Evolutionary conservation across 2,329 filamentous ascomycete genomes (phyloP).

Genomic region (Colletotrichum nymphaeae): DNA sequence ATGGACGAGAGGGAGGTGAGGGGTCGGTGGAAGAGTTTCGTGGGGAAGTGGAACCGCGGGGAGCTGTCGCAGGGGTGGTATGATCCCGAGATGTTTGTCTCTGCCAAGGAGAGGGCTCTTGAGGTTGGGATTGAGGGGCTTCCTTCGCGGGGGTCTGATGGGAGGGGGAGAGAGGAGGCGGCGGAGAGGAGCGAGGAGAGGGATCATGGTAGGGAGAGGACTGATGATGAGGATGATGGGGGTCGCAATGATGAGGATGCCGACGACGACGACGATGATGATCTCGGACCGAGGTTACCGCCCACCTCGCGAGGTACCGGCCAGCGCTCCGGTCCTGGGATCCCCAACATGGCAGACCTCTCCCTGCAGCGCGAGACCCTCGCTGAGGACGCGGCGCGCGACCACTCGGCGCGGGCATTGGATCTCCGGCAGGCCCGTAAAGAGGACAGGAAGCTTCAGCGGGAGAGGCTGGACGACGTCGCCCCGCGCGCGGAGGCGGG

Average conservation of each 20-base stretch:
- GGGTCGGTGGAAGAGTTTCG: conserved; percentile 94
- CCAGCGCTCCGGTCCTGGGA: conserved; percentile 62
- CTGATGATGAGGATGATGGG: conserved; percentile 38
- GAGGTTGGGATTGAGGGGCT: conserved; percentile 19
- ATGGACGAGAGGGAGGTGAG: conserved; percentile 80
- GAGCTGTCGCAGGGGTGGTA: conserved; percentile 95
- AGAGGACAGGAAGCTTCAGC: conserved; percentile 73
- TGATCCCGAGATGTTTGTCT: conserved; percentile 76
- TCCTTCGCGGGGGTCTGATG: neutral
- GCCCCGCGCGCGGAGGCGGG: conserved; percentile 85
- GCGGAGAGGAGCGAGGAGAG: conserved; percentile 21
- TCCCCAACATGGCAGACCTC: conserved; percentile 81
- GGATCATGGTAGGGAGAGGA: neutral
- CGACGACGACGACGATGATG: conserved; percentile 68
- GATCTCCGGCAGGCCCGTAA: conserved; percentile 72
- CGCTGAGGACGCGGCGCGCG: conserved; percentile 61
- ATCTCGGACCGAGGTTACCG: conserved; percentile 63
- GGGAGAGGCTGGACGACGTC: conserved; percentile 82
- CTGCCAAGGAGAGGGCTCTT: conserved; percentile 45
- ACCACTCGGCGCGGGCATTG: conserved; percentile 55
- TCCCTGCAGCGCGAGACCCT: conserved; percentile 65
- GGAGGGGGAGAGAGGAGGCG: conserved; percentile 33
- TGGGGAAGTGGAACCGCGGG: conserved; percentile 90
- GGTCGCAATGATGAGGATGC: conserved; percentile 50
- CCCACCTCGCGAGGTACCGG: conserved; percentile 39